A percentile compares a stretch with the other conserved stretches of the same genome.
Conservation (phyloP, 2,329 filamentous ascomycete genomes). For the Shiraia bambusicola region DNA sequence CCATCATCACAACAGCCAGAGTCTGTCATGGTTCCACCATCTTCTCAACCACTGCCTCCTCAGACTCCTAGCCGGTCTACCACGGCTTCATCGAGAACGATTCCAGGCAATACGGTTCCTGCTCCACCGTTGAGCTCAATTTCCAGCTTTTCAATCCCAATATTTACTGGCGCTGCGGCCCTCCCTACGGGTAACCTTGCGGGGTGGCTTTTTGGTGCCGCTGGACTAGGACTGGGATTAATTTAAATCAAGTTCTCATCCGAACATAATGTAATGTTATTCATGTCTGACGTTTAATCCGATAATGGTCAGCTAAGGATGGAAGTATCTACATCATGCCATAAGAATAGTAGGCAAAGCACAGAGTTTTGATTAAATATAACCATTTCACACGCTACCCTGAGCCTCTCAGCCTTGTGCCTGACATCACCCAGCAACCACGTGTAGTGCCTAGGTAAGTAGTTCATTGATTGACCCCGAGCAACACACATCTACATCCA, state of each 20-base stretch:
- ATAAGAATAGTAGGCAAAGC: slow-evolving; percentile 3
- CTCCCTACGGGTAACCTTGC: slow-evolving; percentile 17
- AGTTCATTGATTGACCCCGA: not conserved
- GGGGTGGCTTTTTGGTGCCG: slow-evolving; percentile 26
- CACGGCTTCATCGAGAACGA: slow-evolving; percentile 8
- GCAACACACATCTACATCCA: not conserved
- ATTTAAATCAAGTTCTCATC: slow-evolving; percentile 12
- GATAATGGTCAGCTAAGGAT: slow-evolving; percentile 4
- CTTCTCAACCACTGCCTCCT: slow-evolving; percentile 2
- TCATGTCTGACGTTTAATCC: slow-evolving; percentile 11
- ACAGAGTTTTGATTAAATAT: not conserved
- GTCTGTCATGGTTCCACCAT: not conserved
- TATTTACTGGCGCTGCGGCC: slow-evolving; percentile 21
- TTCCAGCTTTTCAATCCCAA: not conserved
- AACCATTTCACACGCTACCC: not conserved
- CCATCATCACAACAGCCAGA: slow-evolving; percentile 4
- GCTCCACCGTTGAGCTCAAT: slow-evolving; percentile 10
- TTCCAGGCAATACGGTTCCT: slow-evolving; percentile 4
- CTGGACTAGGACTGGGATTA: slow-evolving; percentile 26
- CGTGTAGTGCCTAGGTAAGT: too few species aligned
- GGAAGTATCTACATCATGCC: slow-evolving; percentile 2
- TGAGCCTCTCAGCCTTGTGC: too few species aligned
- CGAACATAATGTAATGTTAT: not conserved
- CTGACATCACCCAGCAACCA: not conserved
- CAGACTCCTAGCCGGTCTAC: slow-evolving; percentile 11